Conservation (phyloP, 495 filamentous ascomycete genomes). For the Hypoxylon rickii region DNA sequence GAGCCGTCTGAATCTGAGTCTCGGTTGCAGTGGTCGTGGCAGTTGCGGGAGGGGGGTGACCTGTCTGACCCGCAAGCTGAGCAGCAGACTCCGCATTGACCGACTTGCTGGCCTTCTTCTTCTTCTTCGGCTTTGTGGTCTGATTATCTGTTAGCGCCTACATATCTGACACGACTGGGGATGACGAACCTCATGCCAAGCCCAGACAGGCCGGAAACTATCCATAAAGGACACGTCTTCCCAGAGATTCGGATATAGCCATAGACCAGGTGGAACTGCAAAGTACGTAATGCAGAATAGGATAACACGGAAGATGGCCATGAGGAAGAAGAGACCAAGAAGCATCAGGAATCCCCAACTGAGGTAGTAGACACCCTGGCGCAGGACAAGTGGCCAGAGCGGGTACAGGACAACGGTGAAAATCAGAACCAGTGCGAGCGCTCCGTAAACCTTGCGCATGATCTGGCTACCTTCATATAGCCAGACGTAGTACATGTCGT, state of each 20-base stretch:
- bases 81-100: constrained; percentile 46
- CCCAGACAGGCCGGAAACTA: constrained; percentile 95
- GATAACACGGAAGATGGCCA: constrained; percentile 95
- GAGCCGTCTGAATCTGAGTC: constrained; percentile 52
- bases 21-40: constrained; percentile 64
- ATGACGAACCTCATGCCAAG: constrained; percentile 89
- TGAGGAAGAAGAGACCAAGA: constrained; percentile 93
- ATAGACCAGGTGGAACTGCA: constrained; percentile 80
- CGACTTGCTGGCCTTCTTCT: constrained; percentile 58
- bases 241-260: constrained; percentile 98
- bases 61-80: constrained; percentile 51
- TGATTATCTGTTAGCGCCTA: constrained; percentile 37
- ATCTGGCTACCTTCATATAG: constrained; percentile 93
- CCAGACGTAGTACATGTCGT: constrained; percentile 96
- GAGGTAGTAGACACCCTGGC: constrained; percentile 96
- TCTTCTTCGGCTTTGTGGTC: constrained; percentile 64
- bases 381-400: constrained; percentile 89
- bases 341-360: constrained; percentile 93
- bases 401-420: constrained; percentile 93
- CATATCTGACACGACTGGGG: constrained; percentile 14
- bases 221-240: constrained; percentile 99
- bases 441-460: constrained; percentile 89
- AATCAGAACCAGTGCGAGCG: constrained; percentile 76
- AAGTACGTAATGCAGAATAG: constrained; percentile 95
- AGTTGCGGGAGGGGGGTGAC: constrained; percentile 59